A percentile compares a stretch with the other conserved stretches of the same genome.
phyloP scores from a whole-genome alignment of 2,329 filamentous ascomycete genomes.

The Huntiella decipiens region DNA sequence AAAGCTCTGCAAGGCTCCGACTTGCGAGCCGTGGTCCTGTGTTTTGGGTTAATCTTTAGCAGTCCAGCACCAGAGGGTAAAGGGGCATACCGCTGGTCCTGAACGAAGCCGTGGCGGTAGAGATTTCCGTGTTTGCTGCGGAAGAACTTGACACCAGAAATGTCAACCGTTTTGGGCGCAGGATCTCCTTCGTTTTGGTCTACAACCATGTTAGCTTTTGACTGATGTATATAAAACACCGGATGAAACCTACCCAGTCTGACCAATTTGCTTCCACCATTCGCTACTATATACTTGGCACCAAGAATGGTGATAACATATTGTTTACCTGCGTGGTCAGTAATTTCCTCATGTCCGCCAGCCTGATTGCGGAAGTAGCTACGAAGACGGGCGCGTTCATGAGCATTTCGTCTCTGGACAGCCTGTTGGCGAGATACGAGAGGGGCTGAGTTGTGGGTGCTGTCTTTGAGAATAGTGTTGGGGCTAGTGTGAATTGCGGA shows the following conservation, averaged over 20 bases:
- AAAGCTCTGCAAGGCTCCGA: conserved; percentile 56
- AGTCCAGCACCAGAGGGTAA: conserved; percentile 13
- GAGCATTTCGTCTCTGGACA: not conserved
- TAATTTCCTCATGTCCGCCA: not conserved
- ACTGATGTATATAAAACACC: conserved; percentile 18
- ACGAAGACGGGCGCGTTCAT: conserved; percentile 5
- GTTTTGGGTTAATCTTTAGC: conserved; percentile 25
- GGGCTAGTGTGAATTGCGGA: conserved; percentile 60
- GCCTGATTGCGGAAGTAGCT: conserved; percentile 2
- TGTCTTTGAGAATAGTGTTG: conserved; percentile 69
- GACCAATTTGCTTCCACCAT: conserved; percentile 67
- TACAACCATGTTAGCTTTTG: conserved; percentile 35
- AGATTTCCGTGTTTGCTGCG: conserved; percentile 79
- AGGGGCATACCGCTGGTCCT: conserved; percentile 51
- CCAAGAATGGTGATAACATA: conserved; percentile 33
- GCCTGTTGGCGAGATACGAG: conserved; percentile 14
- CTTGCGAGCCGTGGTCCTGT: conserved; percentile 40
- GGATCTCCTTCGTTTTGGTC: conserved; percentile 21
- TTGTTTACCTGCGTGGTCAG: conserved; percentile 7
- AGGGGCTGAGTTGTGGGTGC: conserved; percentile 31
- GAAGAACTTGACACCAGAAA: conserved; percentile 67
- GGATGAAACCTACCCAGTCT: conserved; percentile 42
- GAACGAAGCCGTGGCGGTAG: conserved; percentile 56
- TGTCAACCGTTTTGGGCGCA: conserved; percentile 53
- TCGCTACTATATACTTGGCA: conserved; percentile 52